Percentiles rank a stretch among this genome's conserved stretches.
Evolutionary conservation across 768 basidiomycete species (phyloP).

Genomic region (Podaxis carcinomalis): DNA sequence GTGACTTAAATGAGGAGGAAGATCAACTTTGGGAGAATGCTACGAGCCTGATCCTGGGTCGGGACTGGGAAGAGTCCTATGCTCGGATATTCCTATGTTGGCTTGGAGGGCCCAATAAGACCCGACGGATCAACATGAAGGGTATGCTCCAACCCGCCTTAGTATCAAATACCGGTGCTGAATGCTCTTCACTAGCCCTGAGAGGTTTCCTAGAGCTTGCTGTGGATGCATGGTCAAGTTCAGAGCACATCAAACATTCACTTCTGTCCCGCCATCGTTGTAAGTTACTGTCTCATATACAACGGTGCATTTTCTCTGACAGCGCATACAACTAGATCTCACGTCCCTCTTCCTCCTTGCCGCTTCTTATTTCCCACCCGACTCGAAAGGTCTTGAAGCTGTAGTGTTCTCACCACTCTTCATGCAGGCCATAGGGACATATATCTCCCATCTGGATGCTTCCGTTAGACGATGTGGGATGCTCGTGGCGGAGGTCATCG

Average conservation of each 20-base stretch:
- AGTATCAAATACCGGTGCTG: neutral
- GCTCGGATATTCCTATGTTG: conserved; percentile 69
- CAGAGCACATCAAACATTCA: conserved; percentile 79
- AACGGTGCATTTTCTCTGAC: neutral
- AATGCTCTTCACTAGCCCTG: conserved; percentile 32
- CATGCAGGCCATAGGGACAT: conserved; percentile 63
- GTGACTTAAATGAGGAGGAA: conserved; percentile 36
- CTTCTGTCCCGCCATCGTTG: conserved; percentile 71
- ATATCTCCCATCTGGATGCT: conserved; percentile 74
- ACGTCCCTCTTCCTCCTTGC: conserved; percentile 67
- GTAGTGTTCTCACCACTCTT: conserved; percentile 57
- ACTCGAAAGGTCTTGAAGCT: conserved; percentile 39
- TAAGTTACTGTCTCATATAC: conserved; percentile 33
- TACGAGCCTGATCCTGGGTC: conserved; percentile 45
- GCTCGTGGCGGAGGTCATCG: conserved; percentile 83
- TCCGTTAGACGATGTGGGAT: conserved; percentile 86
- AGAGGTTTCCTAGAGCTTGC: conserved; percentile 42
- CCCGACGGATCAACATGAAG: conserved; percentile 23
- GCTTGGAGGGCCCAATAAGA: conserved; percentile 42
- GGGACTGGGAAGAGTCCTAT: conserved; percentile 55
- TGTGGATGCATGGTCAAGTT: conserved; percentile 67
- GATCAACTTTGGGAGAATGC: conserved; percentile 49
- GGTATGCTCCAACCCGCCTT: conserved; percentile 18
- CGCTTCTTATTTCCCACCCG: conserved; percentile 54
- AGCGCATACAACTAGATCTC: conserved; percentile 44